phyloP scores from a whole-genome alignment of 2,329 filamentous ascomycete species.

The Claviceps sorghi region DNA sequence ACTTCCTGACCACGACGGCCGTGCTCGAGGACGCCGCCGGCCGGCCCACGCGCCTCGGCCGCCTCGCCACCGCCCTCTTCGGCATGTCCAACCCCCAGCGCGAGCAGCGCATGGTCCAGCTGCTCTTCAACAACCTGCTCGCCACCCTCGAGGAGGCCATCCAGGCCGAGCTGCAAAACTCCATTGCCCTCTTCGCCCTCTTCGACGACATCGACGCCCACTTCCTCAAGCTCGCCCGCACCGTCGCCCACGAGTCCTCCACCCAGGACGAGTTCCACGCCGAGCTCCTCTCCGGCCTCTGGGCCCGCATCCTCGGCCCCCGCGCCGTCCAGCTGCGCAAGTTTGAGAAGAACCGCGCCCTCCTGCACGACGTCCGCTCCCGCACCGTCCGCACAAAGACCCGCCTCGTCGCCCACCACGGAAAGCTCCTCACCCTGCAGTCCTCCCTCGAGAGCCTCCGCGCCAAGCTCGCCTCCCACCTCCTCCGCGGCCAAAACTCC shows the following conservation, averaged over 20 bases:
- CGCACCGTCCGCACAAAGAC: slow-evolving; percentile 80
- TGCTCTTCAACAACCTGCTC: slow-evolving; percentile 74
- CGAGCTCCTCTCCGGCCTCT: slow-evolving; percentile 70
- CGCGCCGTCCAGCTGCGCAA: slow-evolving; percentile 66
- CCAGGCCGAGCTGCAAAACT: slow-evolving; percentile 67
- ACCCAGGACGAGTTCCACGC: slow-evolving; percentile 67
- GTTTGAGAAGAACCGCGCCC: slow-evolving; percentile 75
- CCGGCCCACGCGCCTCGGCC: slow-evolving; percentile 53
- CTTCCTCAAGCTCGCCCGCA: slow-evolving; percentile 76
- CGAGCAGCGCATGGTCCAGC: slow-evolving; percentile 65
- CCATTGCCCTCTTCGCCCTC: slow-evolving; percentile 67
- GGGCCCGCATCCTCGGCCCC: slow-evolving; percentile 70
- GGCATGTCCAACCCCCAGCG: slow-evolving; percentile 69
- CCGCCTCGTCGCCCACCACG: slow-evolving; percentile 73
- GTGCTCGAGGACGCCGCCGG: slow-evolving; percentile 40
- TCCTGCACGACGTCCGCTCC: slow-evolving; percentile 64
- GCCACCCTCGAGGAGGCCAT: slow-evolving; percentile 80
- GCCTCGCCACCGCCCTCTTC: slow-evolving; percentile 56
- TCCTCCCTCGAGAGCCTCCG: slow-evolving; percentile 75
- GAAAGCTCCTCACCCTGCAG: slow-evolving; percentile 68
- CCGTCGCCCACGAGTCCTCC: slow-evolving; percentile 69
- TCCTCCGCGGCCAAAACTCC: slow-evolving; percentile 55
- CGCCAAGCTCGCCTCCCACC: slow-evolving; percentile 67
- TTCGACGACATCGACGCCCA: slow-evolving; percentile 85
- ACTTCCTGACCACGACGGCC: slow-evolving; percentile 51